Percentiles rank a stretch among this genome's conserved stretches.
Conservation (phyloP, 257 asterid species). For the Solanum chaucha region DNA sequence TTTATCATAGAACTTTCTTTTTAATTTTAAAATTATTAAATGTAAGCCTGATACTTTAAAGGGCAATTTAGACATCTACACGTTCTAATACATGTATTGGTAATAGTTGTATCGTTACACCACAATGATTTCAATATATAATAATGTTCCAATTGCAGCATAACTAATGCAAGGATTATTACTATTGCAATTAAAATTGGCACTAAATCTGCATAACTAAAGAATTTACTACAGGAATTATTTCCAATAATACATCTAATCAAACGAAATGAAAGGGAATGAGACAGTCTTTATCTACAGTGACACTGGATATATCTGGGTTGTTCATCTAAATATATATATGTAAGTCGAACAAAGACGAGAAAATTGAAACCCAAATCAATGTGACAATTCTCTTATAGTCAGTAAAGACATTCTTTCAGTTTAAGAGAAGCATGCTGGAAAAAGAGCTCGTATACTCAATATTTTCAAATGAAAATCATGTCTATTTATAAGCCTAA, state of each 20-base stretch:
- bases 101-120: not conserved
- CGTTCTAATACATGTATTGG: not conserved
- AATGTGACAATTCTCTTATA: not conserved
- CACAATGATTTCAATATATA: not conserved
- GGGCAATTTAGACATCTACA: not conserved
- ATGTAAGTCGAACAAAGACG: not conserved
- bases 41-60: not conserved
- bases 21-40: not conserved
- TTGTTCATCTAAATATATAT: not conserved
- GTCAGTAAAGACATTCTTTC: not conserved
- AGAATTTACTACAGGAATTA: not conserved
- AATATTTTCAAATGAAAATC: not conserved
- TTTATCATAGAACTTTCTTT: not conserved
- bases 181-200: not conserved
- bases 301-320: not conserved
- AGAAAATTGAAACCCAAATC: not conserved
- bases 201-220: not conserved
- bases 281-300: not conserved
- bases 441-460: not conserved
- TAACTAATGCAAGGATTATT: not conserved
- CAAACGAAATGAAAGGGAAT: not conserved
- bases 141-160: not conserved
- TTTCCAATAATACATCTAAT: not conserved
- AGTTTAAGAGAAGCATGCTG: not conserved
- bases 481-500: not conserved